These are phyloP conservation scores for Fraxinus quadrangulata DNA, from an alignment of 257 asterid species.

Conservation along the genomic window DNA sequence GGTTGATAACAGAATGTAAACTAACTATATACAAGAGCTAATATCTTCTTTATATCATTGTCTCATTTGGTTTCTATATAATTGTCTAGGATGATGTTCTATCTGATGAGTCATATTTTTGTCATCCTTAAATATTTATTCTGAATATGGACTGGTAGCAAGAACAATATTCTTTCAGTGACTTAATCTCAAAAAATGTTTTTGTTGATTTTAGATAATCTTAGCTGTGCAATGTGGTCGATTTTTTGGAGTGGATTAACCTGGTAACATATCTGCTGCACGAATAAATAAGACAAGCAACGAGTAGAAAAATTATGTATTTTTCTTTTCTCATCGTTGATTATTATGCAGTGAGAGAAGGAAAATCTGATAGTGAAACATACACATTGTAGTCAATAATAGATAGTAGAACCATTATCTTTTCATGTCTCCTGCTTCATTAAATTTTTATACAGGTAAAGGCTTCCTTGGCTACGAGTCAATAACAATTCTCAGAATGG, in stretches of 20 bases:
- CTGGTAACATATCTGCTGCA: conserved; percentile 13
- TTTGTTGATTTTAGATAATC: not conserved
- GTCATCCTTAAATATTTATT: not conserved
- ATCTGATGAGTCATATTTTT: not conserved
- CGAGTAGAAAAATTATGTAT: not conserved
- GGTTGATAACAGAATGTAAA: too few species aligned
- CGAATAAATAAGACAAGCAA: not conserved
- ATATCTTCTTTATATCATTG: not conserved
- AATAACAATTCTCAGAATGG: conserved; percentile 48
- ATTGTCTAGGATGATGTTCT: conserved; percentile 2
- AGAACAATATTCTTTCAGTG: not conserved
- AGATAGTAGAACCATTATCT: not conserved
- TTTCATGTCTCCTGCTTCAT: conserved; percentile 2
- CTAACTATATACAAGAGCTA: too few species aligned
- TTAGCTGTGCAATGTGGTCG: not conserved
- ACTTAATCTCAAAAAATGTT: not conserved
- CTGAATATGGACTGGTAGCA: not conserved
- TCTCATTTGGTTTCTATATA: not conserved
- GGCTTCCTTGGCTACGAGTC: conserved; percentile 37
- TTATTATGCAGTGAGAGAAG: not conserved
- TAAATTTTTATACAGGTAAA: conserved; percentile 38
- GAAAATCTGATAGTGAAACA: not conserved
- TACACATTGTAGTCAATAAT: conserved; percentile 9
- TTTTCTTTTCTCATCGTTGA: not conserved
- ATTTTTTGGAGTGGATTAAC: not conserved